Percentiles rank a stretch among this genome's conserved stretches.
These are phyloP conservation scores for Tricharina praecox DNA, from an alignment of 495 filamentous ascomycete species.

Conservation along the genomic window DNA sequence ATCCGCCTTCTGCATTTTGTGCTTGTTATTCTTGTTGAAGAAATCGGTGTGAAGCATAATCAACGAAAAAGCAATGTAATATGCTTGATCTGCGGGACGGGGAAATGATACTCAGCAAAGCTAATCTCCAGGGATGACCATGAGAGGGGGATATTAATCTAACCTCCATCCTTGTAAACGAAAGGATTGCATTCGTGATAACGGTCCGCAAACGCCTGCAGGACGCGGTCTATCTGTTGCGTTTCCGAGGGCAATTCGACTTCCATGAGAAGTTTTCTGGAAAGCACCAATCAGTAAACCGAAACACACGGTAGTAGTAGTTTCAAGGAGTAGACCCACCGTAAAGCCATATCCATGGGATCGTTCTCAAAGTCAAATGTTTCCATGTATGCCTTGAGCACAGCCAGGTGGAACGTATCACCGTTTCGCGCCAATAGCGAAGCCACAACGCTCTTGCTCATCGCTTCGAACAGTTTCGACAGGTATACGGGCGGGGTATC, in stretches of 20 bases:
- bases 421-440: conserved; percentile 64
- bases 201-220: conserved; percentile 87
- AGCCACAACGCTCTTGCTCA: conserved; percentile 63
- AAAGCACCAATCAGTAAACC: conserved; percentile 1
- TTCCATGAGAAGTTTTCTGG: conserved; percentile 82
- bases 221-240: conserved; percentile 87
- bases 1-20: conserved; percentile 93
- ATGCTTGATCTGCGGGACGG: too few relatives aligned
- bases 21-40: conserved; percentile 98
- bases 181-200: conserved; percentile 98
- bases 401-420: conserved; percentile 66
- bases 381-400: conserved; percentile 84
- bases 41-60: conserved; percentile 93
- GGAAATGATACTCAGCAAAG: too few relatives aligned
- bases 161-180: conserved; percentile 72
- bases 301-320: too few relatives aligned
- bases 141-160: too few relatives aligned
- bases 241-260: conserved; percentile 93
- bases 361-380: conserved; percentile 88
- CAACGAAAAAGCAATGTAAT: conserved; percentile 93
- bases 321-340: conserved; percentile 16
- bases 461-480: conserved; percentile 56
- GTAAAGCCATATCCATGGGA: conserved; percentile 90
- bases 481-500: conserved; percentile 87
- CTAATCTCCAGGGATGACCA: too few relatives aligned